Conservation (phyloP, 768 basidiomycete genomes). For the Rhodosporidiobolus sp. region DNA sequence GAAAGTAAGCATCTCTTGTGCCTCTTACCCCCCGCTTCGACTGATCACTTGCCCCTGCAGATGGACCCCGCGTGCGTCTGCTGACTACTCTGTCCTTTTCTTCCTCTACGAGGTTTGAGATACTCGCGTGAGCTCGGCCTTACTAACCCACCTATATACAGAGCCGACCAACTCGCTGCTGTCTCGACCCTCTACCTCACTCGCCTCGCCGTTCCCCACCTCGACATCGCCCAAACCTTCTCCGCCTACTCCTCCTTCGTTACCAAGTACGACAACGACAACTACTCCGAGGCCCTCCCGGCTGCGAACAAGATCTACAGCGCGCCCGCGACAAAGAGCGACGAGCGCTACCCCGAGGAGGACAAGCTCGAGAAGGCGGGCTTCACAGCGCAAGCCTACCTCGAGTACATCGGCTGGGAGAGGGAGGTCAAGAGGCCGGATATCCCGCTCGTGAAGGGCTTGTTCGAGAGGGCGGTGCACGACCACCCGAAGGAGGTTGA, state of each 20-base stretch:
- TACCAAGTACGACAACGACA: slow-evolving; percentile 67
- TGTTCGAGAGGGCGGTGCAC: slow-evolving; percentile 41
- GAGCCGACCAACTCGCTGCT: slow-evolving; percentile 53
- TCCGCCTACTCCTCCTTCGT: slow-evolving; percentile 86
- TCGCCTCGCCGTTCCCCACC: slow-evolving; percentile 72
- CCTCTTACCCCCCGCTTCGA: not conserved
- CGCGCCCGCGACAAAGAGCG: slow-evolving; percentile 1
- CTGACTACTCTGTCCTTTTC: not conserved
- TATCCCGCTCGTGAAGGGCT: slow-evolving; percentile 33
- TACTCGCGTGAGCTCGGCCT: not conserved
- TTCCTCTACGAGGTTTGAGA: not conserved
- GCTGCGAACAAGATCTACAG: slow-evolving; percentile 70
- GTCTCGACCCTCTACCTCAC: slow-evolving; percentile 62
- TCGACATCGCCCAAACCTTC: slow-evolving; percentile 70
- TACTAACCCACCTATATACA: slow-evolving; percentile 45
- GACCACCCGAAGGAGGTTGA: slow-evolving; percentile 27
- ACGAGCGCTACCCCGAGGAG: slow-evolving; percentile 34
- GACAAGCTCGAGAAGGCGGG: slow-evolving; percentile 31
- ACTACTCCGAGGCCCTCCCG: slow-evolving; percentile 74
- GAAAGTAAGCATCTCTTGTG: slow-evolving; percentile 52
- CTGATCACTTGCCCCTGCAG: not conserved
- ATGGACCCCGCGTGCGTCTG: slow-evolving; percentile 17
- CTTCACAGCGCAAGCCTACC: slow-evolving; percentile 28
- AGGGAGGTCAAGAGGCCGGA: slow-evolving; percentile 43
- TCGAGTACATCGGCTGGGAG: slow-evolving; percentile 45